Base-by-base conservation (phyloP, 345 rosid species). In the Cardamine chenopodiifolia region DNA sequence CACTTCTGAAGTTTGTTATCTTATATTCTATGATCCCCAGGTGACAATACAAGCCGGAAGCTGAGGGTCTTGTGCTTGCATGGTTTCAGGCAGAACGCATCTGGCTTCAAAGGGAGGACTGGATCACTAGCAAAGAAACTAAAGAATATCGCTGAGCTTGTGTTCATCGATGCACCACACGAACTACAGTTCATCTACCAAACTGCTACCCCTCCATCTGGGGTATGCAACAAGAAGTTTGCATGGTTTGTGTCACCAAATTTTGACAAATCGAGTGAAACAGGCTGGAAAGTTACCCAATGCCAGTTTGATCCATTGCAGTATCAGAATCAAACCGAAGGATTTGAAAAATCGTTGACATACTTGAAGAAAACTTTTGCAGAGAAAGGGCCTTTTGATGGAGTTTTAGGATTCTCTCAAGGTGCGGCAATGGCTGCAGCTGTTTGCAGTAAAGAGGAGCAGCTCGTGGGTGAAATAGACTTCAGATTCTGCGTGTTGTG, bases 341-440 rank as follows among this genome's bases (percentile, higher is more conserved):
- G 98, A 14, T 82, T 85, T 57, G 90, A 86, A 26, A 60, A 42
- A 66, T 96, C 97, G 8, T 29, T 88, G 29, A 66, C 83, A 35
- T 85, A 79, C 79, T 74, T 95, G 76, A 86, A 81, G 79, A 79
- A 26, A 0, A 57, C 73, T 9, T 85, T 83, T 84, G 79, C 81
- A 8, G 71, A 57, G 76, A 77, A 81, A 72, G 99, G 99, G n/a
- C 97, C 96, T 32, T 92, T 92, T 73, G 99, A 96, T 67, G 99
- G 97, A 67, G 83, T 90, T 55, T 80, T 96, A 15, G 97, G 99
- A 67, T 92, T 96, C 74, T 92, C 96, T 39, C 98, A 88, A 66
- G 98, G 99, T 73, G 99, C 98, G 1, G 98, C 96, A 25, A 88
- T 89, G 96, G 88, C 95, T 67, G 94, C 94, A 73, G 81, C 84